Evolutionary conservation across 148 eudicot species (phyloP).

Genomic region (Beta vulgaris): DNA sequence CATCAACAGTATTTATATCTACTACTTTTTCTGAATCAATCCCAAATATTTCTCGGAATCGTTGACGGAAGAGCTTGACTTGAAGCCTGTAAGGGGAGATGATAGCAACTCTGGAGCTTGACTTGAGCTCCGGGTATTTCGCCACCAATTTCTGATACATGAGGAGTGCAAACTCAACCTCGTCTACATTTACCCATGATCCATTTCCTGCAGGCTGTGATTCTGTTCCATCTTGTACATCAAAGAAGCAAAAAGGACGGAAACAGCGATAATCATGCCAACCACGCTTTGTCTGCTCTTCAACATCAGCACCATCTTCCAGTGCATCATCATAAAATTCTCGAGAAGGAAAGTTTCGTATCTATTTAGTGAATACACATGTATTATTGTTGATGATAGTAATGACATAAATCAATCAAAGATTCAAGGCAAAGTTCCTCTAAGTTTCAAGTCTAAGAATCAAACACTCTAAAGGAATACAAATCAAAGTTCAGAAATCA

Average conservation of each 20-base stretch:
- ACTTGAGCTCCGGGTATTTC: conserved; percentile 79
- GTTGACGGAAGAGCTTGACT: conserved; percentile 70
- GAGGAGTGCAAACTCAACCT: conserved; percentile 82
- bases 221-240: conserved; percentile 78
- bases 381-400: background rate
- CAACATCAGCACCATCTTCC: conserved; percentile 77
- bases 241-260: conserved; percentile 98
- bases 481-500: background rate
- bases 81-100: conserved; percentile 87
- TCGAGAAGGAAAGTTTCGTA: conserved; percentile 82
- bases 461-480: background rate
- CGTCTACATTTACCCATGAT: conserved; percentile 75
- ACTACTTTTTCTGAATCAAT: conserved; percentile 79
- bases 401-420: background rate
- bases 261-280: conserved; percentile 92
- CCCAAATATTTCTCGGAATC: conserved; percentile 62
- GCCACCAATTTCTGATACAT: conserved; percentile 69
- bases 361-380: conserved; percentile 36
- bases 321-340: conserved; percentile 76
- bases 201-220: conserved; percentile 67
- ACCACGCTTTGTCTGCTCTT: conserved; percentile 57
- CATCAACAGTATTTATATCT: conserved; percentile 94
- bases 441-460: background rate
- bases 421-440: background rate
- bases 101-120: conserved; percentile 78